Evolutionary conservation across 202 grass and related monocot genomes (phyloP), one percentile per base, ranked within the genome.

Genomic region (Dendrocalamus latiflorus): DNA sequence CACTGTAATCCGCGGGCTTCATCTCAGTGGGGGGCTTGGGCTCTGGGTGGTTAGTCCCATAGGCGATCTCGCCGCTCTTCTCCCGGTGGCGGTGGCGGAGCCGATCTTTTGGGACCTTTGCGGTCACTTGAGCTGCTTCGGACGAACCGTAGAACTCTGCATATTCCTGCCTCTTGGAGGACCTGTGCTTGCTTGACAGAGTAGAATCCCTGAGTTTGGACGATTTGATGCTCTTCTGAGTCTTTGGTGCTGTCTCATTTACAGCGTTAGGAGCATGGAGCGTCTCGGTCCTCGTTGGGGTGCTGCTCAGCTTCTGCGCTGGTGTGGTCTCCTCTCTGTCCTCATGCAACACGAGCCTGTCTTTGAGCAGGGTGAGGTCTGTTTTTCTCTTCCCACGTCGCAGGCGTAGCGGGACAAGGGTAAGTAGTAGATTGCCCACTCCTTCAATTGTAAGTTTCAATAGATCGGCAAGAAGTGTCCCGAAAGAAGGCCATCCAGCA

Each of bases 401-500:
- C 14, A 91, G 65, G 39, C 74, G 69, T 17, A 72, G 49, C 20
- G 93, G 96, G 42, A 93, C 14, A 3, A 93, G 43, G 64, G 77
- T 97, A 47, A 95, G 68, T 70, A 98, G 83, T 28, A 92, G 80
- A 39, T 76, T 94, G 22, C 93, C 93, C 68, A 94, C 83, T 51
- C 83, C 87, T 90, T 95, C 93, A 42, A 95, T 37, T 38, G 78
- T 56, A 83, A 95, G 90, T 66, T 94, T 99, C 53, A 91, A 77
- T 48, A 95, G 89, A 85, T 99, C 96, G 17, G 83, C 56, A 24
- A 95, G 55, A 70, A 99, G 96, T 28, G 91, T 99, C 49, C 96
- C 93, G 11, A 99, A 74, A 34, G 96, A 91, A 42, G 96, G 91
- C 96, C 96, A 99, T 72, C 93, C 87, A 65, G 96, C 96, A 99